Evolutionary conservation across 139 green algal species (phyloP), one percentile per base, ranked within the genome.

Genomic region (Chlorella sp.): DNA sequence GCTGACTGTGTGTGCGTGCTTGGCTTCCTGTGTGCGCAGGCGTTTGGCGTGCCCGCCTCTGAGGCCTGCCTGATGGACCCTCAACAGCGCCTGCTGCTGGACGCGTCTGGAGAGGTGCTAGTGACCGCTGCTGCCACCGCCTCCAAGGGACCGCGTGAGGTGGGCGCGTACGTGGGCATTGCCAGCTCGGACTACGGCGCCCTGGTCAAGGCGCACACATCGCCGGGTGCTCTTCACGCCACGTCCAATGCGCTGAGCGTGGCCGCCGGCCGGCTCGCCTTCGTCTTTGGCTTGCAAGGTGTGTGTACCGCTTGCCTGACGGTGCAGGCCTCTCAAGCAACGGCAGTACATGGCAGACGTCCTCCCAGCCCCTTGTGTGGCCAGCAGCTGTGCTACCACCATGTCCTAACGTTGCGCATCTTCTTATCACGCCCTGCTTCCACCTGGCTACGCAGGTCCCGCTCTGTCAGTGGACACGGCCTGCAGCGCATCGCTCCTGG

Each of bases 1-100:
- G n/a, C n/a, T n/a, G 42, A 55, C 42, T 10, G 42, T 55, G 42
- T 17, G 10, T 24, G 10, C 17, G 42, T 55, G 42, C 42, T 55
- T 55, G 42, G 42, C 10, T 55, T 36, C 36, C 6, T 68, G 5
- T n/a, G 69, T 49, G 59, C 69, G 5, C 17, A 74, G 2, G 33
- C 75, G 26, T 83, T 94, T 49, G 81, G 81, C 10, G 62, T 92
- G 5, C 74, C 80, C 17, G 74, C 74, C 17, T 64, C 78, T 0
- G 88, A 95, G 71, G 88, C 83, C 2, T 34, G 55, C 2, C 68
- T 90, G 2, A 85, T 94, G 75, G 91, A 96, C 73, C 88, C 91
- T 2, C 91, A 97, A 76, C 91, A 97, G 77, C 80, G 91, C 59
- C 74, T 95, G 66, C 82, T 96, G 55, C 60, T 95, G 32, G 89